phyloP scores from a whole-genome alignment of 805 yeast species.

The Yamadazyma tumulicola region DNA sequence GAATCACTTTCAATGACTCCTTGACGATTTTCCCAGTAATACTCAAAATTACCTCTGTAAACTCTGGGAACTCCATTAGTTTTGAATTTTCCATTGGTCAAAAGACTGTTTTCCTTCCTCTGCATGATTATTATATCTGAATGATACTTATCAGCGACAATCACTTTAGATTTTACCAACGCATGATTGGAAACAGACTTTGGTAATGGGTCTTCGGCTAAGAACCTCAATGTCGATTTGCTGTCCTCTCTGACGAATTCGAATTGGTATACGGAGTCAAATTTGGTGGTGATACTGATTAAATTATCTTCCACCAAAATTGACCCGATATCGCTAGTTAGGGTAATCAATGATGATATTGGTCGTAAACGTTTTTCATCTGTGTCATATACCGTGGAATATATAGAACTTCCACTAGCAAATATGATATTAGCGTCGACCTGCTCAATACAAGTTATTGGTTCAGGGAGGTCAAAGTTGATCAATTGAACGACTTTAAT shows the following conservation, averaged over 20 bases:
- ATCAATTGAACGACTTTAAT: conserved; percentile 28
- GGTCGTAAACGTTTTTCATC: conserved; percentile 32
- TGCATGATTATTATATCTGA: conserved; percentile 27
- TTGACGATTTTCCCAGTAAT: conserved; percentile 8
- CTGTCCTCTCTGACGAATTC: conserved; percentile 9
- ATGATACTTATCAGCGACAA: conserved; percentile 35
- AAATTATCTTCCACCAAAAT: conserved; percentile 16
- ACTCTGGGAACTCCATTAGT: conserved; percentile 33
- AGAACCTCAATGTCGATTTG: conserved; percentile 12
- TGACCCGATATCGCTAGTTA: conserved; percentile 30
- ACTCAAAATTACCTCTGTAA: conserved; percentile 18
- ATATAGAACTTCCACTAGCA: conserved; percentile 26
- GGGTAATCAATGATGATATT: conserved; percentile 17
- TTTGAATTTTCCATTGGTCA: conserved; percentile 11
- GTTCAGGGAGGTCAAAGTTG: conserved; percentile 27
- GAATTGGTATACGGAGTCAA: conserved; percentile 34
- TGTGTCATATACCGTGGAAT: conserved; percentile 30
- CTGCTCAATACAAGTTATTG: conserved; percentile 33
- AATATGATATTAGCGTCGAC: conserved; percentile 30
- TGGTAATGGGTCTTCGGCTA: conserved; percentile 30
- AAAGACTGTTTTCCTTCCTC: conserved; percentile 6
- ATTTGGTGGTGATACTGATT: conserved; percentile 27
- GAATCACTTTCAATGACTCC: conserved; percentile 1
- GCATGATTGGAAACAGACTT: conserved; percentile 32
- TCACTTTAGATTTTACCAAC: conserved; percentile 16